Percentiles rank a stretch among this genome's conserved stretches.
phyloP scores from a whole-genome alignment of 2,329 filamentous ascomycete genomes.

The Claviceps pazoutovae region DNA sequence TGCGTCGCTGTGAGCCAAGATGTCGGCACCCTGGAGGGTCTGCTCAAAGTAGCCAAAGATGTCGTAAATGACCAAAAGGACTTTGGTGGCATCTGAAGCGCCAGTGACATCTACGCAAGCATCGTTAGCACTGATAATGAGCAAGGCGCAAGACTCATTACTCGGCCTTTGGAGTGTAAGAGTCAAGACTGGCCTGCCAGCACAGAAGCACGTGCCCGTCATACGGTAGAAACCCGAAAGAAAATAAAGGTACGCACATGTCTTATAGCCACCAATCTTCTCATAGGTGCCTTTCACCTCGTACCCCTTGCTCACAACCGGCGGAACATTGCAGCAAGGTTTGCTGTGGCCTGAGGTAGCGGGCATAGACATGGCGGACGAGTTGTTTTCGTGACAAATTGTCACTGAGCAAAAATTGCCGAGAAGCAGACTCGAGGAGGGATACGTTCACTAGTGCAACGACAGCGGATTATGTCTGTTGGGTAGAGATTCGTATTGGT shows the following conservation, averaged over 20 bases:
- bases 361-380: constrained; percentile 33
- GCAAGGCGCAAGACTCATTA: too few species aligned
- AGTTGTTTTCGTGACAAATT: not conserved
- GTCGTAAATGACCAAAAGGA: constrained; percentile 49
- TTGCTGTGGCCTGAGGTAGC: constrained; percentile 39
- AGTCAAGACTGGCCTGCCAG: too few species aligned
- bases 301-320: constrained; percentile 42
- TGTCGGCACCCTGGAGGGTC: constrained; percentile 57
- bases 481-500: too few species aligned
- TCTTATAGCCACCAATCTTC: constrained; percentile 40
- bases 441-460: too few species aligned
- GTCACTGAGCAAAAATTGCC: too few species aligned
- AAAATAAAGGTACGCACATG: constrained; percentile 20
- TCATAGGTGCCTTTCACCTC: constrained; percentile 41
- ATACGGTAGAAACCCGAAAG: not conserved
- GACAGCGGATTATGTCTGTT: too few species aligned
- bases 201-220: not conserved
- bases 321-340: constrained; percentile 45
- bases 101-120: constrained; percentile 29
- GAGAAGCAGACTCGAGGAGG: too few species aligned
- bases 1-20: constrained; percentile 39
- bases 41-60: constrained; percentile 60
- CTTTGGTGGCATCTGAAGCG: constrained; percentile 36
- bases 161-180: too few species aligned
- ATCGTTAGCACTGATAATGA: too few species aligned